These are phyloP conservation scores for Rubia peregrina DNA, from an alignment of 305 asterid species.

Conservation along the genomic window DNA sequence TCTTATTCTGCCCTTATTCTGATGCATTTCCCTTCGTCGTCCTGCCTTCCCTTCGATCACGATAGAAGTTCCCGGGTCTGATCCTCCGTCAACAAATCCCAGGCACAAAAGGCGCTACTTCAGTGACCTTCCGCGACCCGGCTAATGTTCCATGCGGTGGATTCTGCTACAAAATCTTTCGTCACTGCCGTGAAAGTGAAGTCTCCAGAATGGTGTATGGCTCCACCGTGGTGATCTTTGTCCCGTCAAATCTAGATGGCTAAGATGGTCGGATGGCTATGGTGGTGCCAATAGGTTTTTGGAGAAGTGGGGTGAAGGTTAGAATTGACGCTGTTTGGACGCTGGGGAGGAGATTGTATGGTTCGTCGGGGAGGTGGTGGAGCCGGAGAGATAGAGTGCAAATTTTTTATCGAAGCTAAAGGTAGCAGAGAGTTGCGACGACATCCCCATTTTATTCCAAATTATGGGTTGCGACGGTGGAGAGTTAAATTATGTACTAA, in stretches of 20 bases:
- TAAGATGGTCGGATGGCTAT: slow-evolving; percentile 26
- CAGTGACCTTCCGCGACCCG: slow-evolving; percentile 33
- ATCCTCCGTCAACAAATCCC: no score
- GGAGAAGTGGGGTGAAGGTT: slow-evolving; percentile 41
- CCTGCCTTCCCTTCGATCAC: no score
- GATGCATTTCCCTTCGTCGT: no score
- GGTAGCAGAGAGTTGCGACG: slow-evolving; percentile 37
- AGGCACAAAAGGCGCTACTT: slow-evolving; percentile 40
- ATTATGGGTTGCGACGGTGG: no score
- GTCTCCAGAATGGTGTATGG: slow-evolving; percentile 48
- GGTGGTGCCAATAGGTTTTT: slow-evolving; percentile 58
- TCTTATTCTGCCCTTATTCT: no score
- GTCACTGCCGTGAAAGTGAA: slow-evolving; percentile 46
- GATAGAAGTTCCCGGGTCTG: no score
- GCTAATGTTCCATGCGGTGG: slow-evolving; percentile 37
- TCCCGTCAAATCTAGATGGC: slow-evolving; percentile 49
- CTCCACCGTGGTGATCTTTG: slow-evolving; percentile 57
- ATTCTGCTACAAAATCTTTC: slow-evolving; percentile 26
- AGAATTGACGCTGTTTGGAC: slow-evolving; percentile 23
- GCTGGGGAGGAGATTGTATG: slow-evolving; percentile 28
- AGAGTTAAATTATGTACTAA: no score
- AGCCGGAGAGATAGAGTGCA: slow-evolving; percentile 20
- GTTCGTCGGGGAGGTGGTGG: slow-evolving; percentile 22
- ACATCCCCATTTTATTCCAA: slow-evolving; percentile 37
- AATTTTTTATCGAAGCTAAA: slow-evolving; percentile 35